Base-by-base conservation (phyloP, 495 filamentous ascomycete species). In the Haplographium delicatum region DNA sequence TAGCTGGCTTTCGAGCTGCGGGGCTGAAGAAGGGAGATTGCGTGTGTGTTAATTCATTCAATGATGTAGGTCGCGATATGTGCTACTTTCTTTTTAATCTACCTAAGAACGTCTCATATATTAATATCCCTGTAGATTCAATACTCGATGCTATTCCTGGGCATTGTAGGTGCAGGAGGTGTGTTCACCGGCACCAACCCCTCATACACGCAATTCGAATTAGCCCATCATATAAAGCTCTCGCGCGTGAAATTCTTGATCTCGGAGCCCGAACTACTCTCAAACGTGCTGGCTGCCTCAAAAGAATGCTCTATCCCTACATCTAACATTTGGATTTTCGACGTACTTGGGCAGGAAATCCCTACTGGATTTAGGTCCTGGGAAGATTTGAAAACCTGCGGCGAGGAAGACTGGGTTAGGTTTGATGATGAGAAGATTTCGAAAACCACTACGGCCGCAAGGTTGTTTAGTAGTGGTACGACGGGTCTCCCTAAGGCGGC, bases 141-240 rank as follows among this genome's bases (percentile, higher is more conserved):
- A 71, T 89, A 84, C 62, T 83, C 89, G 0, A 72, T 81, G 8
- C 65, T 88, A 1, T 79, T 91, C 54, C 70, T 88, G 58, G 88
- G 86, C 13, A 71, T 85, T 19, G 69, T 87, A 27, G 87, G 87
- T 73, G 85, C 88, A 0, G 87, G 89, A 3, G 86, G 85, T 4
- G 73, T 90, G 47, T 91, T 91, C 65, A 82, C 80, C 13, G 88
- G 86, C 19, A 87, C 86, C 3, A 91, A 91, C 56, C 88, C 88
- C 60, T 38, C 38, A 8, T 93, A n/a, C n/a, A 73, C 67, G 13
- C 35, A 63, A 7, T 42, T 52, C 33, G 71, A 74, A 49, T 57
- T 74, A 13, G 53, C 47, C 10, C 68, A 73, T 40, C 68, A 72
- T 49, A 15, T 74, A 19, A 59, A 60, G 19, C 66, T 50, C 2